phyloP scores from a whole-genome alignment of 306 rosid species.

The Canavalia gladiata region DNA sequence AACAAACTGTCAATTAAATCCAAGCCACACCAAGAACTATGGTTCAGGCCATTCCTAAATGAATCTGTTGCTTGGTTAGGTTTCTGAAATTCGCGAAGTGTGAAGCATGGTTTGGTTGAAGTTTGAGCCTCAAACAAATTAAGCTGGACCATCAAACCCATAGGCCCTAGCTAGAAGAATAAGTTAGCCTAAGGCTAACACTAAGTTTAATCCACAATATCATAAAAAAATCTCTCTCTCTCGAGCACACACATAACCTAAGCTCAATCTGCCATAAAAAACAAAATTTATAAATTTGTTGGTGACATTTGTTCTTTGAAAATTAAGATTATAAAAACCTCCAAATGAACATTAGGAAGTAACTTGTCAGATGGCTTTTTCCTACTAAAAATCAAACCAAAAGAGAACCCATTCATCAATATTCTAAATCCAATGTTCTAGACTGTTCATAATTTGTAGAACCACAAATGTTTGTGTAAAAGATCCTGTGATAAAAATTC shows the following conservation, averaged over 20 bases:
- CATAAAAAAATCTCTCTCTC: neutral
- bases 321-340: neutral
- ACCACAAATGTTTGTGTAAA: slow-evolving; percentile 4
- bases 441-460: slow-evolving; percentile 2
- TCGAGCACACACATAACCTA: neutral
- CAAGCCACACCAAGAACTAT: neutral
- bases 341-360: neutral
- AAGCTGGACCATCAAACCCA: slow-evolving; percentile 15
- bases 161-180: neutral
- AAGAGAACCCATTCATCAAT: neutral
- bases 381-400: neutral
- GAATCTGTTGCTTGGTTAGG: neutral
- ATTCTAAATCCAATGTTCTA: slow-evolving; percentile 8
- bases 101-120: neutral
- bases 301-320: neutral
- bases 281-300: neutral
- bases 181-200: neutral
- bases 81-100: slow-evolving; percentile 4
- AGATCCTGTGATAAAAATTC: slow-evolving; percentile 1
- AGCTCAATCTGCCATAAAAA: neutral
- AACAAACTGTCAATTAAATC: neutral
- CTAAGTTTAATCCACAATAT: neutral
- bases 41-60: neutral
- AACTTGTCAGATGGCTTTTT: neutral
- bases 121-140: slow-evolving; percentile 9